These are phyloP conservation scores for Glonium stellatum DNA, from an alignment of 495 filamentous ascomycete genomes.

Conservation along the genomic window DNA sequence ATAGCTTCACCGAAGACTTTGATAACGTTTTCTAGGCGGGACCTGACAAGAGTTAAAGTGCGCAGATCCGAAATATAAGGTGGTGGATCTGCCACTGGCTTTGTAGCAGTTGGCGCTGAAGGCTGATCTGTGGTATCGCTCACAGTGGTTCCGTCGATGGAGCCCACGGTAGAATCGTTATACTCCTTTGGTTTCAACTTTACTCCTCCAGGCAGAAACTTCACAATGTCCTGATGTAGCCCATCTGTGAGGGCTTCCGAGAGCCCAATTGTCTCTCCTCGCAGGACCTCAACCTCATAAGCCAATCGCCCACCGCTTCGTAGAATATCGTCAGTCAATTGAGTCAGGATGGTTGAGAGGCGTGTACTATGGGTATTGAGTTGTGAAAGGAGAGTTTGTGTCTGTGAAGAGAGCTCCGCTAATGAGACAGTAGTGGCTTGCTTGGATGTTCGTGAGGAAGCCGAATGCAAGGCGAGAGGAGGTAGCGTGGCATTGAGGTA, in stretches of 20 bases:
- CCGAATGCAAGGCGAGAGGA: slow-evolving; percentile 45
- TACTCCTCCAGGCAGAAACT: slow-evolving; percentile 56
- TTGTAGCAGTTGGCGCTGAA: slow-evolving; percentile 13
- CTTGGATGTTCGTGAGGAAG: slow-evolving; percentile 29
- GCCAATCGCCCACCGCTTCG: slow-evolving; percentile 76
- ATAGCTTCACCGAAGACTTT: slow-evolving; percentile 88
- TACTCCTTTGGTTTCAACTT: slow-evolving; percentile 18
- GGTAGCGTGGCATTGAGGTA: slow-evolving; percentile 77
- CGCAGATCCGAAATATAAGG: slow-evolving; percentile 68
- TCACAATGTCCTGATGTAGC: slow-evolving; percentile 59
- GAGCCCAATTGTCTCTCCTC: slow-evolving; percentile 73
- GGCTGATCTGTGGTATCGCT: not conserved
- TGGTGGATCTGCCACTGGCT: slow-evolving; percentile 37
- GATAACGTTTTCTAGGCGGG: slow-evolving; percentile 75
- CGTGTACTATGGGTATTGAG: slow-evolving; percentile 81
- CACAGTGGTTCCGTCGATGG: not conserved
- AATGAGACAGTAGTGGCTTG: slow-evolving; percentile 52
- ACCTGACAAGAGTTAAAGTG: slow-evolving; percentile 73
- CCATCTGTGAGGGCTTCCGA: slow-evolving; percentile 69
- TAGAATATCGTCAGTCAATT: slow-evolving; percentile 89
- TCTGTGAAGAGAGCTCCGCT: slow-evolving; percentile 68
- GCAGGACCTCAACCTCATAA: slow-evolving; percentile 89
- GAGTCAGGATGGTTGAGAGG: slow-evolving; percentile 74
- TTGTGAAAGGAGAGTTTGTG: slow-evolving; percentile 76
- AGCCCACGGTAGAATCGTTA: not conserved